These are phyloP conservation scores for Fraxinus greggii DNA, from an alignment of 305 asterid species.

Conservation along the genomic window DNA sequence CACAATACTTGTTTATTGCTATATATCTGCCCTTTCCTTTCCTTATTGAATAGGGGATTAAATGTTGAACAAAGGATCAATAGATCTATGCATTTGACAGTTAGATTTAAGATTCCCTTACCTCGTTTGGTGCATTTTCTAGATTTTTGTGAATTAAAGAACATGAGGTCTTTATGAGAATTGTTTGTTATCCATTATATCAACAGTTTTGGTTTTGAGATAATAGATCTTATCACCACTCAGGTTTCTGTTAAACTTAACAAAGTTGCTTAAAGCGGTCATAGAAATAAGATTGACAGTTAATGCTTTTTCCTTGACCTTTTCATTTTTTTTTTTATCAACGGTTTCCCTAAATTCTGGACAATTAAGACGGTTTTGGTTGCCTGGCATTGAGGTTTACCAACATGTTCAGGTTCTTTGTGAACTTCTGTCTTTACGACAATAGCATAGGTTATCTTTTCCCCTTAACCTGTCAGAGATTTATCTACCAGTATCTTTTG, in stretches of 20 bases:
- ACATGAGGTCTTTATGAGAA: neutral
- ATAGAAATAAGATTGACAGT: neutral
- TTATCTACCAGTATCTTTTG: neutral
- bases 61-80: neutral
- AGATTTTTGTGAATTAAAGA: neutral
- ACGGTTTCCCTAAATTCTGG: neutral
- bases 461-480: neutral
- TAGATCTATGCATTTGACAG: neutral
- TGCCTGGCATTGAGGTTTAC: neutral
- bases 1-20: neutral
- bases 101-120: neutral
- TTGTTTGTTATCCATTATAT: neutral
- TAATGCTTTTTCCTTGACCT: neutral
- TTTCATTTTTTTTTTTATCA: neutral
- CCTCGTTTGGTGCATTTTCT: neutral
- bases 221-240: neutral
- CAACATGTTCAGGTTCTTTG: neutral
- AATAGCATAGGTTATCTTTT: neutral
- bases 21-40: neutral
- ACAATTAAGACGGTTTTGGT: neutral
- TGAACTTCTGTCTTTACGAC: neutral
- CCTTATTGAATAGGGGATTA: neutral
- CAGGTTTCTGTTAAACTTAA: neutral
- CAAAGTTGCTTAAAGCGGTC: neutral
- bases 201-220: neutral